Evolutionary conservation across 1,139 yeast species (phyloP), one percentile per base, ranked within the genome.

Genomic region (Chernovozyma aurita): DNA sequence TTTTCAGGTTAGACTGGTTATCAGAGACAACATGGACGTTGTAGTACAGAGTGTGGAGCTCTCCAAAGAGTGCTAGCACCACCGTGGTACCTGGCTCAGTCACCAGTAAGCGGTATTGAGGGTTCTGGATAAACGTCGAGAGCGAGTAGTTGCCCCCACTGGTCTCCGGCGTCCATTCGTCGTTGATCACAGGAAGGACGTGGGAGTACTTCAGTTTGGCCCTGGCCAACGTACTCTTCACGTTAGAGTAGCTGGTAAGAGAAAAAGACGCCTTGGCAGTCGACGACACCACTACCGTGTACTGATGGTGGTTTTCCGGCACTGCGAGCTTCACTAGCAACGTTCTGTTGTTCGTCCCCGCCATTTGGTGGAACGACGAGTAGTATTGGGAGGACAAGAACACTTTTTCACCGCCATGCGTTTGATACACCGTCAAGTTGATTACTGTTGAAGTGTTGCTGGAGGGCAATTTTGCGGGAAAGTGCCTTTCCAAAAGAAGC

Each of bases 81-180:
- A 63, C 13, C 28, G 52, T 36, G 8, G 44, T n/a, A 12, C 48
- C 18, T 35, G 49, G 35, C 41, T 48, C 26, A 13, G 36, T 30
- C 36, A 59, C 48, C 40, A 49, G 47, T 52, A 61, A 35, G 30
- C 62, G 59, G 48, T 64, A 83, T 45, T 84, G 87, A 0, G 95
- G 95, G 46, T 85, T 85, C 28, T 62, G 54, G 25, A 73, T 59
- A 47, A 70, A 85, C 1, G 73, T 57, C 2, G 75, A 60, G 30
- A 63, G 45, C 0, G 73, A 47, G 76, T 80, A 75, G 43, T 70
- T 73, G 0, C 92, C 90, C 2, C 86, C 88, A 30, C 70, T 57
- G 13, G 58, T 57, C 2, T 56, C 55, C 2, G 52, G 47, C 12
- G 57, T 60, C 90, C 92, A 83, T 22, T 53, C 58, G 9, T 72